A percentile compares a stretch with the other conserved stretches of the same genome.
phyloP scores from a whole-genome alignment of 495 filamentous ascomycete species.

The Penicillium flavigenum region DNA sequence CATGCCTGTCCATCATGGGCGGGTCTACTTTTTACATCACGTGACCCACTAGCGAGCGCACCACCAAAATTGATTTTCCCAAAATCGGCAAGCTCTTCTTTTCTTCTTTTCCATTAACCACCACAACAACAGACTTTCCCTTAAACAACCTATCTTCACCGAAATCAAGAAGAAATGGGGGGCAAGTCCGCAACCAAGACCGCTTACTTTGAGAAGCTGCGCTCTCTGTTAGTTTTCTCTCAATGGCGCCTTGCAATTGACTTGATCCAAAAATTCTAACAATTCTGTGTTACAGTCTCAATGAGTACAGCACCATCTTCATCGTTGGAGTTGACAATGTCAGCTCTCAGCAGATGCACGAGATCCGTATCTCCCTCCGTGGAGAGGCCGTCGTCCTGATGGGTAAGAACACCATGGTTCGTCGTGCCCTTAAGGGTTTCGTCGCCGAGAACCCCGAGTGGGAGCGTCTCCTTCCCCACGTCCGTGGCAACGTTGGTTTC shows the following conservation, averaged over 20 bases:
- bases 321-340: constrained; percentile 96
- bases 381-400: constrained; percentile 92
- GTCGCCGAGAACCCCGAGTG: constrained; percentile 87
- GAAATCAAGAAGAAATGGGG: constrained; percentile 95
- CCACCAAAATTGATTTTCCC: constrained; percentile 36
- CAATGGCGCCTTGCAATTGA: neutral
- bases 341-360: constrained; percentile 99
- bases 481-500: constrained; percentile 98
- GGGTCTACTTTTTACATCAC: constrained; percentile 22
- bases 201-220: constrained; percentile 99
- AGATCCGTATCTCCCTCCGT: constrained; percentile 88
- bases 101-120: constrained; percentile 34
- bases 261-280: neutral
- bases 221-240: constrained; percentile 47
- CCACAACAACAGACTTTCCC: constrained; percentile 54
- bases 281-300: constrained; percentile 45
- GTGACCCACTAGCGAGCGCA: constrained; percentile 46
- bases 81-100: constrained; percentile 27
- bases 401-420: constrained; percentile 99
- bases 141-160: constrained; percentile 97
- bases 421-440: constrained; percentile 97
- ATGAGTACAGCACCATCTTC: constrained; percentile 94
- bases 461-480: constrained; percentile 92
- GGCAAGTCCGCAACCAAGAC: constrained; percentile 92
- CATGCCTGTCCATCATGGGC: constrained; percentile 14